These are phyloP conservation scores for Lentinula lateritia DNA, from an alignment of 768 basidiomycete genomes.

Conservation along the genomic window DNA sequence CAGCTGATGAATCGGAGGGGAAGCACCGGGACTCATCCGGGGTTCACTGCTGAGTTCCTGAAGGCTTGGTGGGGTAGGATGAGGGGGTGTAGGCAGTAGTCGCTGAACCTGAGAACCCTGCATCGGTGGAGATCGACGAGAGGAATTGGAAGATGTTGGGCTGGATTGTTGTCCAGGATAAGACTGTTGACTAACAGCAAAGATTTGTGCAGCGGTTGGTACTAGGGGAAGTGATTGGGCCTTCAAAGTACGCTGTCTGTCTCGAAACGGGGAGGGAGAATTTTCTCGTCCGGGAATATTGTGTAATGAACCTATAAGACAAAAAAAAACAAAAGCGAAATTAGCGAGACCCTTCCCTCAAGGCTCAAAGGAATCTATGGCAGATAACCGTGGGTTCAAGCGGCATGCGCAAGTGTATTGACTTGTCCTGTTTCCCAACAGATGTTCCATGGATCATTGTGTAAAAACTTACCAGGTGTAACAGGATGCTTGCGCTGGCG, in stretches of 20 bases:
- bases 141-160: conserved; percentile 37
- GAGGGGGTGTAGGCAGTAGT: conserved; percentile 39
- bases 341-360: not conserved
- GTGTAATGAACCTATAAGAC: conserved; percentile 33
- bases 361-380: not conserved
- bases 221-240: conserved; percentile 59
- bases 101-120: conserved; percentile 24
- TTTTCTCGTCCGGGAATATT: conserved; percentile 37
- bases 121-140: conserved; percentile 32
- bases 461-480: conserved; percentile 40
- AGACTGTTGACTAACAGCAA: conserved; percentile 33
- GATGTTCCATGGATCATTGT: conserved; percentile 16
- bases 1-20: conserved; percentile 17
- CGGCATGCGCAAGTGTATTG: not conserved
- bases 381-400: not conserved
- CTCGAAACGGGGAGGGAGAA: conserved; percentile 43
- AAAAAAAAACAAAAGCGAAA: not conserved
- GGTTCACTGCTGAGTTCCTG: conserved; percentile 24
- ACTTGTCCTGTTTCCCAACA: conserved; percentile 7
- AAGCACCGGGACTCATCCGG: conserved; percentile 14
- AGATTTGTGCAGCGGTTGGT: conserved; percentile 51
- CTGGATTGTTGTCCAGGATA: conserved; percentile 38
- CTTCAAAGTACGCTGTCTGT: conserved; percentile 51
- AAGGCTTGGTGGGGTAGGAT: conserved; percentile 29
- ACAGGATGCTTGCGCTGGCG: conserved; percentile 48